Evolutionary conservation across 139 green algal genomes (phyloP).

Genomic region (Closterium sp.): DNA sequence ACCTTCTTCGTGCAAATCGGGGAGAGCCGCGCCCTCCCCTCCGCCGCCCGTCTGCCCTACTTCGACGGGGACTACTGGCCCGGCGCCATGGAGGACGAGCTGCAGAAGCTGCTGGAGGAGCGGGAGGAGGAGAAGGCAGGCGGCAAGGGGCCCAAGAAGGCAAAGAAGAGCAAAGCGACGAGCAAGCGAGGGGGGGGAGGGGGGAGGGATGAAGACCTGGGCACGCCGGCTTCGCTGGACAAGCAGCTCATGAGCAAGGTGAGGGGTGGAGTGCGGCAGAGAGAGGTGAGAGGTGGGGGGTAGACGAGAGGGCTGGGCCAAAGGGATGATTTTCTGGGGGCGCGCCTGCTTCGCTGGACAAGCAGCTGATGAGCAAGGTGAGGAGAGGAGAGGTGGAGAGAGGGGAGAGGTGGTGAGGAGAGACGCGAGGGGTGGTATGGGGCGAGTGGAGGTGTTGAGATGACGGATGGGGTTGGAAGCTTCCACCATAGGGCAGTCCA

Average conservation of each 20-base stretch:
- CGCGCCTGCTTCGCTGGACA: slow-evolving; percentile 9
- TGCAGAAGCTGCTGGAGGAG: slow-evolving; percentile 51
- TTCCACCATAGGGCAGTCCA: no score
- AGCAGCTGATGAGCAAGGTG: slow-evolving; percentile 51
- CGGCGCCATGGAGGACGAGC: slow-evolving; percentile 70
- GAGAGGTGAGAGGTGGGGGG: slow-evolving; percentile 34
- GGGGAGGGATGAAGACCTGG: not conserved
- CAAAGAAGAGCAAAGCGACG: slow-evolving; percentile 39
- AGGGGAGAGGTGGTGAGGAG: slow-evolving; percentile 47
- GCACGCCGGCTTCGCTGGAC: slow-evolving; percentile 5
- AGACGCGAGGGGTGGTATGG: slow-evolving; percentile 64
- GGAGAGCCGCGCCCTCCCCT: slow-evolving; percentile 62
- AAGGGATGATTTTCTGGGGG: not conserved
- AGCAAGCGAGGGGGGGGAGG: slow-evolving; percentile 70
- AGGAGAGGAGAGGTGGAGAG: not conserved
- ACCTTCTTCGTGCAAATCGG: slow-evolving; percentile 79
- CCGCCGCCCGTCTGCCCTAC: slow-evolving; percentile 81
- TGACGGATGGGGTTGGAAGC: no score
- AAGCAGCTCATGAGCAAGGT: slow-evolving; percentile 52
- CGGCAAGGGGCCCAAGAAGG: slow-evolving; percentile 34
- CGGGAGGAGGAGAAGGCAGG: slow-evolving; percentile 44
- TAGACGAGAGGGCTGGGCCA: slow-evolving; percentile 68
- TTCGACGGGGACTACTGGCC: slow-evolving; percentile 99
- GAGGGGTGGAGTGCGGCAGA: not conserved
- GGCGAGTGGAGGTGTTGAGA: no score